A percentile compares a stretch with the other conserved stretches of the same genome.
These are phyloP conservation scores for Yarrowia porcina DNA, from an alignment of 805 yeast genomes.

Conservation along the genomic window DNA sequence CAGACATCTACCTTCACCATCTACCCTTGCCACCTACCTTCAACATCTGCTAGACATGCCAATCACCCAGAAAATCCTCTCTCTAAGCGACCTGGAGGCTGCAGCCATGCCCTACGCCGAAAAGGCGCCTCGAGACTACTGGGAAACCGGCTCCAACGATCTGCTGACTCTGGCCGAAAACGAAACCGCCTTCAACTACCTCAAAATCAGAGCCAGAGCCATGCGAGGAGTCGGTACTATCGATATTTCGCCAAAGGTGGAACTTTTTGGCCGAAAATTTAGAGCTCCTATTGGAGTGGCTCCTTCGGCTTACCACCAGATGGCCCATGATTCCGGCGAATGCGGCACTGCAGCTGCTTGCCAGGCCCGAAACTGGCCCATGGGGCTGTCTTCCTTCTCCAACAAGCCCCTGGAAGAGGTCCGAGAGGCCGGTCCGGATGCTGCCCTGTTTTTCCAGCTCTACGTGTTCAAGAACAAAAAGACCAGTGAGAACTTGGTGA, in stretches of 20 bases:
- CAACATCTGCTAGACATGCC: too few species aligned
- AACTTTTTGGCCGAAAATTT: conserved; percentile 34
- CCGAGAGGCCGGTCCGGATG: conserved; percentile 31
- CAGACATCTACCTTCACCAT: too few species aligned
- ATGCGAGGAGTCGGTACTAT: conserved; percentile 35
- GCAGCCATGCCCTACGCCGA: conserved; percentile 28
- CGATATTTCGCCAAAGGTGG: conserved; percentile 30
- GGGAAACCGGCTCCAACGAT: conserved; percentile 37
- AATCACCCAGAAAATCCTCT: conserved; percentile 22
- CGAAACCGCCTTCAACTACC: conserved; percentile 33
- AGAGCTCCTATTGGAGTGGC: conserved; percentile 39
- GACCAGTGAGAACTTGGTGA: conserved; percentile 32
- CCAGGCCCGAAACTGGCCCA: conserved; percentile 33
- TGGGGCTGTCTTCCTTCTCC: conserved; percentile 36
- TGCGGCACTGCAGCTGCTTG: conserved; percentile 39
- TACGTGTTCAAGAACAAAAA: conserved; percentile 36
- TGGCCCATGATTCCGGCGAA: conserved; percentile 39
- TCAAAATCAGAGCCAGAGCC: conserved; percentile 36
- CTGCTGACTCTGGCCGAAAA: conserved; percentile 35
- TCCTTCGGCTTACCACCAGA: conserved; percentile 38
- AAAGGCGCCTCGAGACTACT: conserved; percentile 31
- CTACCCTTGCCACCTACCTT: too few species aligned
- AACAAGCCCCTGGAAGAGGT: conserved; percentile 35
- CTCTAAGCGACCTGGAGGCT: conserved; percentile 28
- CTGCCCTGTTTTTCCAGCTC: conserved; percentile 35